Evolutionary conservation across 176 grass and related monocot genomes (phyloP), one percentile per base, ranked within the genome.

Genomic region (Triticum turgidum): DNA sequence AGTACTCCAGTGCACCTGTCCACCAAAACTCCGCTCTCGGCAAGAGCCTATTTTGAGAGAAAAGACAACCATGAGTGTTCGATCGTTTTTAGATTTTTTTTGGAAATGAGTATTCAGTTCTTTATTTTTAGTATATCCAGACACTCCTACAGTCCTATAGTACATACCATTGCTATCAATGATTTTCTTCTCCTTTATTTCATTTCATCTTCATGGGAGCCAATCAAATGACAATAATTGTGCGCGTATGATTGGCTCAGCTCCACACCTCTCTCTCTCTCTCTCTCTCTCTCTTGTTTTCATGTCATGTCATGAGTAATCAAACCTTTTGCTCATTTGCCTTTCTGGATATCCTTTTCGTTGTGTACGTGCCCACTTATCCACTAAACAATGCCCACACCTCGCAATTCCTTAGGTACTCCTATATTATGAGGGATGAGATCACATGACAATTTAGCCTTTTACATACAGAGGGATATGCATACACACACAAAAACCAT

Each of bases 221-320:
- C 42, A 86, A 90, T 83, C 89, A 91, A 37, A 79, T 65, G 33
- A 0, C 80, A 84, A 84, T 87, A 80, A 76, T 80, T 87, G 44
- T 59, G 1, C 34, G 44, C 39, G 7, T 69, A 87, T 87, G 85
- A 80, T 87, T 91, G 65, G 80, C 42, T 6, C 71, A 33, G 33
- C 33, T 79, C 59, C 13, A 67, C 33, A 58, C 15, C 21, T 51
- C 6, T 75, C 1, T 24, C 34, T 47, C 33, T 33, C 32, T 33
- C 32, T 37, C 37, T 7, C 6, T 41, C 7, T 41, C 38, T 41
- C 38, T 41, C 25, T 9, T 12, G 9, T 27, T 79, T 13, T 14
- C 20, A 49, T 47, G 61, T 42, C 39, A 42, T 42, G 39, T 42
- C 39, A 25, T 47, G 44, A 47, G 22, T 30, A 61, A 78, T 69